Percentiles rank a stretch among this genome's conserved stretches.
Evolutionary conservation across 2,329 filamentous ascomycete genomes (phyloP).

Genomic region (Furcasterigmium furcatum): DNA sequence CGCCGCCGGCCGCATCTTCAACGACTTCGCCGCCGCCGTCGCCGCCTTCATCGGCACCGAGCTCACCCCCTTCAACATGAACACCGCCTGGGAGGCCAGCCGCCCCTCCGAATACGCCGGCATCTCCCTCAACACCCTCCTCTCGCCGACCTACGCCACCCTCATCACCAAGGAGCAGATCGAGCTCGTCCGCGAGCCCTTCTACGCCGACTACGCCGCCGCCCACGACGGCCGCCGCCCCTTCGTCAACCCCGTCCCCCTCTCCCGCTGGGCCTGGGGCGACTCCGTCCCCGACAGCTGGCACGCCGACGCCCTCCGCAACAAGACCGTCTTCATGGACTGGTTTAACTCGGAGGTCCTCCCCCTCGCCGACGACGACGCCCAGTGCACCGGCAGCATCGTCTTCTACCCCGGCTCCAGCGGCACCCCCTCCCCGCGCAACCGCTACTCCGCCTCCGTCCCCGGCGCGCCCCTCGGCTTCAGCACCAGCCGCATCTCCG

Average conservation of each 20-base stretch:
- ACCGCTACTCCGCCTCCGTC: constrained; percentile 26
- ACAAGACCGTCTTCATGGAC: constrained; percentile 25
- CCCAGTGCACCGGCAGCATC: constrained; percentile 25
- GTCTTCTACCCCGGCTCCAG: constrained; percentile 19
- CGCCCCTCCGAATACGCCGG: constrained; percentile 13
- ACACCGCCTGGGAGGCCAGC: constrained; percentile 19
- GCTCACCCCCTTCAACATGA: constrained; percentile 14
- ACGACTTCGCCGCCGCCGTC: constrained; percentile 22
- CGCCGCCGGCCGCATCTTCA: constrained; percentile 15
- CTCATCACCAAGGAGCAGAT: constrained; percentile 34
- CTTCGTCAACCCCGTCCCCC: constrained; percentile 31
- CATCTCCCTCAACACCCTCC: constrained; percentile 16
- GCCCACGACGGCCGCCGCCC: constrained; percentile 27
- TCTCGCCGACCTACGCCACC: constrained; percentile 29
- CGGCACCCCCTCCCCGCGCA: constrained; percentile 9
- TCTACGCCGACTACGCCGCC: constrained; percentile 34
- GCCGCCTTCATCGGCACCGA: constrained; percentile 20
- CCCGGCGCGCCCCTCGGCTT: constrained; percentile 47
- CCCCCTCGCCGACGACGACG: neutral
- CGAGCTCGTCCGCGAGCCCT: constrained; percentile 30
- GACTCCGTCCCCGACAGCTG: constrained; percentile 19
- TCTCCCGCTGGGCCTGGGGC: constrained; percentile 30
- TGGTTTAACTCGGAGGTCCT: constrained; percentile 27
- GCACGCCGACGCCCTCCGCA: constrained; percentile 18
- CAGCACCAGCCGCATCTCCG: constrained; percentile 25